Conservation (phyloP, 371 early-diverging fungal genomes). For the Gilbertella persicaria region DNA sequence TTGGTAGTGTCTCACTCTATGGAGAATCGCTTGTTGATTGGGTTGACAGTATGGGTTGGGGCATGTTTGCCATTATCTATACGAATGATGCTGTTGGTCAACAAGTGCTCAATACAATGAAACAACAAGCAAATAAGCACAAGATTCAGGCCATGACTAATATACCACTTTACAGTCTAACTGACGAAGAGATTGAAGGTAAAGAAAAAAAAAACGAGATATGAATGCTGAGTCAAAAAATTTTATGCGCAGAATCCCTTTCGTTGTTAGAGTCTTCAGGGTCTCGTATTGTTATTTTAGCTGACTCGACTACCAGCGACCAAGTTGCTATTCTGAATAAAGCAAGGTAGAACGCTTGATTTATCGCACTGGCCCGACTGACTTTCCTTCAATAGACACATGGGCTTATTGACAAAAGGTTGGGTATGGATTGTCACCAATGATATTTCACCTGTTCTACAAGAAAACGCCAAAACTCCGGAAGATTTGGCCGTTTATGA, state of each 20-base stretch:
- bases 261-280: slow-evolving; percentile 25
- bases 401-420: slow-evolving; percentile 37
- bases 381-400: slow-evolving; percentile 24
- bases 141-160: slow-evolving; percentile 25
- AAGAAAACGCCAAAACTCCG: slow-evolving; percentile 7
- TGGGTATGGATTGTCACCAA: slow-evolving; percentile 50
- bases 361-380: too few relatives aligned
- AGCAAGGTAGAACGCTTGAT: slow-evolving; percentile 27
- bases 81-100: slow-evolving; percentile 42
- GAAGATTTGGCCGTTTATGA: slow-evolving; percentile 33
- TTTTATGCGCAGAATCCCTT: slow-evolving; percentile 26
- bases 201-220: slow-evolving; percentile 1
- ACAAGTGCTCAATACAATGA: slow-evolving; percentile 15
- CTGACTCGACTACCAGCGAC: slow-evolving; percentile 34
- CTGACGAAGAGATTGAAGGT: slow-evolving; percentile 22
- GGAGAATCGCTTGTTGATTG: slow-evolving; percentile 36
- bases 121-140: slow-evolving; percentile 13
- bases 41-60: slow-evolving; percentile 42
- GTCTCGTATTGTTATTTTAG: slow-evolving; percentile 35
- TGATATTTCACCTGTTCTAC: slow-evolving; percentile 32
- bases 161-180: slow-evolving; percentile 33
- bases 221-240: too few relatives aligned
- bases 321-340: slow-evolving; percentile 31
- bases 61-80: slow-evolving; percentile 37
- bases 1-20: slow-evolving; percentile 29